Base-by-base conservation (phyloP, 192 early-diverging fungal genomes). In the Spinellus fusiger region DNA sequence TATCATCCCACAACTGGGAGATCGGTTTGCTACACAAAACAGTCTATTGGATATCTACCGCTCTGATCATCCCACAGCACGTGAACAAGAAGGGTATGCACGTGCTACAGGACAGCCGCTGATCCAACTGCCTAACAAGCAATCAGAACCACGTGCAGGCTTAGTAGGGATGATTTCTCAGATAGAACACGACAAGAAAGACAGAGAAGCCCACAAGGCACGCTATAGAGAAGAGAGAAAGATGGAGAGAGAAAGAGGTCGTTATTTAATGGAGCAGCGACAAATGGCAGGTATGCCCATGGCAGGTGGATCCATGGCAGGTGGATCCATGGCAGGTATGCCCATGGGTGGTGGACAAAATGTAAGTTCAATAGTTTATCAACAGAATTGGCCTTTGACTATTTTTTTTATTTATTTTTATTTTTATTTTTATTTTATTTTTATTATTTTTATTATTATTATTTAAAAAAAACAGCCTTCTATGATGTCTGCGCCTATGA, bases 81-180 rank as follows among this genome's bases (percentile, higher is more conserved):
- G 53, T n/a, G 72, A 74, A 33, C 72, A 74, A 34, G 46, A 54
- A 28, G 72, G 68, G 16, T 69, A 65, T 53, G 72, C 72, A 1
- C 47, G 58, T 47, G 59, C 54, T 1, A 74, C 72, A 23, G 72
- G 72, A 0, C 66, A 74, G 5, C 62, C 72, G 1, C 32, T 74
- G 13, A 62, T 74, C 3, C 56, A 69, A 27, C 49, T 74, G 13
- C 72, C 67, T 16, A 60, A 64, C 44, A 69, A 69, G 18, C 72
- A 66, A 5, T 63, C 66, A 13, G 72, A 69, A 33, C 72, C 72
- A 15, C 55, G 66, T n/a, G 64, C 67, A 32, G 72, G 72, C 23
- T 32, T 74, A 5, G 59, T 74, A 20, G 72, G 72, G 5, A 65
- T 74, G 62, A 74, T 74, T n/a, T 64, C 72, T 4, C 72, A 74